phyloP scores from a whole-genome alignment of 768 basidiomycete genomes.

The Cystofilobasidium capitatum region DNA sequence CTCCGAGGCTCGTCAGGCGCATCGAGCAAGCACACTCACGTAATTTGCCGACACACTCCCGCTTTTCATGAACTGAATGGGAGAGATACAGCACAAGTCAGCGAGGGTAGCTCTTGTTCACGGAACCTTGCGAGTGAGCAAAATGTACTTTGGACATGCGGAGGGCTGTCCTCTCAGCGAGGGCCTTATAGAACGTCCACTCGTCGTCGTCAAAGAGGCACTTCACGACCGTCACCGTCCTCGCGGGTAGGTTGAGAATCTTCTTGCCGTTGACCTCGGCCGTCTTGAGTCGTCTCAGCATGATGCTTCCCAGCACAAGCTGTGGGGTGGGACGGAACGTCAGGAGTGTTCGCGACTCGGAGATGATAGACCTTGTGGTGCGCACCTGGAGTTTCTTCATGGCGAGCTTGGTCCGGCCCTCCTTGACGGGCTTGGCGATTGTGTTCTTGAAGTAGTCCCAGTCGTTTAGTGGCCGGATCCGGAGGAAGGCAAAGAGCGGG shows the following conservation, averaged over 20 bases:
- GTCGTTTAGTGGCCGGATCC: conserved; percentile 63
- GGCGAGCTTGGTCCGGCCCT: conserved; percentile 45
- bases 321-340: background rate
- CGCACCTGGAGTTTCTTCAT: conserved; percentile 26
- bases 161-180: conserved; percentile 51
- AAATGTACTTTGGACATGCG: conserved; percentile 51
- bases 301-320: conserved; percentile 72
- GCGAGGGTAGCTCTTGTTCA: conserved; percentile 42
- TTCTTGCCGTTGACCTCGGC: conserved; percentile 53
- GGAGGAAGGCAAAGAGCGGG: conserved; percentile 79
- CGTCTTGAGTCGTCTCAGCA: conserved; percentile 77
- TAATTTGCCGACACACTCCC: conserved; percentile 40
- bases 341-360: background rate
- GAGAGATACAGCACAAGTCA: background rate
- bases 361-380: background rate
- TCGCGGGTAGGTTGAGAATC: conserved; percentile 67
- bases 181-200: conserved; percentile 62
- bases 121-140: conserved; percentile 32
- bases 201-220: conserved; percentile 73
- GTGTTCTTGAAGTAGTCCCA: conserved; percentile 68
- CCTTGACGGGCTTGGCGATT: conserved; percentile 71
- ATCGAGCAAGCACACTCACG: conserved; percentile 9
- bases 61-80: conserved; percentile 32
- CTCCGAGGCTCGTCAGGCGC: too few species aligned
- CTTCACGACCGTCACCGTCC: conserved; percentile 58